Evolutionary conservation across 1,139 yeast genomes (phyloP).

Genomic region (Pneumocystis sp.): DNA sequence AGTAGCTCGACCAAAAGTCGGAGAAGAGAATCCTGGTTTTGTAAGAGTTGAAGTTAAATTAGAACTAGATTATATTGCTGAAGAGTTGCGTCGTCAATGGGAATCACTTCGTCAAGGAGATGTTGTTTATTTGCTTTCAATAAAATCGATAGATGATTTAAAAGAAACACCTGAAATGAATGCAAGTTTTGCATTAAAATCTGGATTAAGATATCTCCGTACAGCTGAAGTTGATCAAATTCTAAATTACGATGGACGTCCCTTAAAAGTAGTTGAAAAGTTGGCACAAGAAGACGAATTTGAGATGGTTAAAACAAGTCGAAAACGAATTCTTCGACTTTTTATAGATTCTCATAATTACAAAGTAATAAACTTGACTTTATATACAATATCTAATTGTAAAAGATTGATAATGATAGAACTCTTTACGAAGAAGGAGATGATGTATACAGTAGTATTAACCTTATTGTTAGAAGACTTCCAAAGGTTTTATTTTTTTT

Average conservation of each 20-base stretch:
- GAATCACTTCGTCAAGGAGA: constrained; percentile 21
- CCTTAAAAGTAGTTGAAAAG: constrained; percentile 4
- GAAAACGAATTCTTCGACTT: constrained; percentile 8
- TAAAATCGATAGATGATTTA: constrained; percentile 15
- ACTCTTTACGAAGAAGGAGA: constrained; percentile 1
- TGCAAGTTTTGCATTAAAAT: constrained; percentile 9
- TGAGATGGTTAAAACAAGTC: constrained; percentile 5
- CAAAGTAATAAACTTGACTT: constrained; percentile 10
- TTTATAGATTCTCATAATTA: constrained; percentile 6
- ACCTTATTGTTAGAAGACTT: constrained; percentile 4
- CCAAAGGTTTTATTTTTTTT: constrained; percentile 7
- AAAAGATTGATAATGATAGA: constrained; percentile 14
- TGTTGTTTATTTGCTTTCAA: constrained; percentile 19
- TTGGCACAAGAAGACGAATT: not conserved
- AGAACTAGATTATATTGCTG: constrained; percentile 16
- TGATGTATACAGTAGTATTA: not conserved
- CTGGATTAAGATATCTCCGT: constrained; percentile 18
- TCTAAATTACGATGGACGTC: constrained; percentile 14
- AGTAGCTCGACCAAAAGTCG: constrained; percentile 19
- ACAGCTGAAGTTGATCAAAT: constrained; percentile 19
- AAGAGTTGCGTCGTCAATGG: constrained; percentile 22
- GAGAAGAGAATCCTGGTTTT: constrained; percentile 17
- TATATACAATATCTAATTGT: constrained; percentile 11
- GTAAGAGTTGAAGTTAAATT: constrained; percentile 20
- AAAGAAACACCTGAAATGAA: constrained; percentile 9